Evolutionary conservation across 139 green algal genomes (phyloP), one percentile per base, ranked within the genome.

Genomic region (Eudorina sp.): DNA sequence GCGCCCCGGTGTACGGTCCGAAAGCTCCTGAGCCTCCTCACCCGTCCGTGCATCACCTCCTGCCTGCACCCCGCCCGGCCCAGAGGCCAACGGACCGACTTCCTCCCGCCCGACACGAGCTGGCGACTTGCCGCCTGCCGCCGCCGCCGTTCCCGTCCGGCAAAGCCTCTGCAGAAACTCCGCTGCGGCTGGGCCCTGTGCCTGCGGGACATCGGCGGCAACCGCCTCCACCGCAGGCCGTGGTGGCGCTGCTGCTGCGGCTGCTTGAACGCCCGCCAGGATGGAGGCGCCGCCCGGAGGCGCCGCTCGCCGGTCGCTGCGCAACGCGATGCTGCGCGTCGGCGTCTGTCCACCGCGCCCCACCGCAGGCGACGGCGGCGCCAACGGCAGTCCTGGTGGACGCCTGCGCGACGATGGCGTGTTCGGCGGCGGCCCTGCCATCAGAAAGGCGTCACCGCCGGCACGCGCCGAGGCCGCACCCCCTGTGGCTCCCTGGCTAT

Each of bases 81-180:
- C n/a, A 46, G 36, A 2, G 11, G 36, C n/a, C n/a, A n/a, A n/a
- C n/a, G n/a, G n/a, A n/a, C n/a, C n/a, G n/a, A n/a, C n/a, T n/a
- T n/a, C n/a, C n/a, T n/a, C n/a, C n/a, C n/a, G n/a, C n/a, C n/a
- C n/a, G n/a, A n/a, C n/a, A n/a, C n/a, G n/a, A n/a, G n/a, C n/a
- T n/a, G n/a, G n/a, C n/a, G 46, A 53, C 45, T 64, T 82, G 4
- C 9, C 21, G 21, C 40, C 75, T 21, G 53, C 31, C 34, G 21
- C 4, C n/a, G 58, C 58, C 27, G 14, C 58, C 38, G 27, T 11
- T 41, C 58, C 58, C 38, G 27, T 11, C 58, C 58, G 27, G 40
- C 58, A 64, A 29, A 86, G 43, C 80, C 77, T 86, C 43, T 76
- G 80, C 43, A 64, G 43, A 11, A 86, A 68, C 43, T 76, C n/a